These are phyloP conservation scores for Scheffersomyces spartinae DNA, from an alignment of 805 yeast genomes.

Conservation along the genomic window DNA sequence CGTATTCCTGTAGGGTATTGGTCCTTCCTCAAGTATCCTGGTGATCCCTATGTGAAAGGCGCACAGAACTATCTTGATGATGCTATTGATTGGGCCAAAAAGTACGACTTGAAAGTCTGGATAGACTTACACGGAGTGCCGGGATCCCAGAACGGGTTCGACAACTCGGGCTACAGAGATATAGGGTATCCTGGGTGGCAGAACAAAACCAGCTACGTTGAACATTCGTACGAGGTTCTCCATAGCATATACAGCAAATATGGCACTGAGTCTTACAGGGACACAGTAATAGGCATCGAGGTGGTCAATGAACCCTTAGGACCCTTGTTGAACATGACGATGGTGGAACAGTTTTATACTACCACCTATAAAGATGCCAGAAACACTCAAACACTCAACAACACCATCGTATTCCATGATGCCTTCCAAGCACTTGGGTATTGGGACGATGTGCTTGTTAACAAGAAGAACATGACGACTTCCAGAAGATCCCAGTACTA, in stretches of 20 bases:
- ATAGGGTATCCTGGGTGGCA: no score
- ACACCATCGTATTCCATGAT: conserved; percentile 49
- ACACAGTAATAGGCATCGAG: conserved; percentile 29
- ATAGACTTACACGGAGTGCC: conserved; percentile 75
- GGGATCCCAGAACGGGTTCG: conserved; percentile 81
- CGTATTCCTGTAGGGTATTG: conserved; percentile 75
- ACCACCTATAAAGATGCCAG: conserved; percentile 22
- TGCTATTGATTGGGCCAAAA: conserved; percentile 58
- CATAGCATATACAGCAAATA: no score
- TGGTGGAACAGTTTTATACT: conserved; percentile 18
- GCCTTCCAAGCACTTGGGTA: conserved; percentile 46
- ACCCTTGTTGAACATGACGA: conserved; percentile 11
- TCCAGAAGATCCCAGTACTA: conserved; percentile 13
- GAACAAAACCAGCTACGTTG: no score
- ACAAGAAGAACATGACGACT: conserved; percentile 6
- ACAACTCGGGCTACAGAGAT: conserved; percentile 65
- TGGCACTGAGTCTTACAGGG: conserved; percentile 18
- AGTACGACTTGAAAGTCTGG: conserved; percentile 53
- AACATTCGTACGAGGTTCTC: no score
- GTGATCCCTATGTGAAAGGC: conserved; percentile 57
- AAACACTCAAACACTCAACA: conserved; percentile 16
- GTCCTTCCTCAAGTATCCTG: conserved; percentile 44
- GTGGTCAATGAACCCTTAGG: conserved; percentile 29
- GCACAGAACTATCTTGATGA: conserved; percentile 53
- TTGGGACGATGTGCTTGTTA: conserved; percentile 38